Percentiles rank a stretch among this genome's conserved stretches.
phyloP scores from a whole-genome alignment of 176 grass and related monocot species.

The Cenchrus americanus region DNA sequence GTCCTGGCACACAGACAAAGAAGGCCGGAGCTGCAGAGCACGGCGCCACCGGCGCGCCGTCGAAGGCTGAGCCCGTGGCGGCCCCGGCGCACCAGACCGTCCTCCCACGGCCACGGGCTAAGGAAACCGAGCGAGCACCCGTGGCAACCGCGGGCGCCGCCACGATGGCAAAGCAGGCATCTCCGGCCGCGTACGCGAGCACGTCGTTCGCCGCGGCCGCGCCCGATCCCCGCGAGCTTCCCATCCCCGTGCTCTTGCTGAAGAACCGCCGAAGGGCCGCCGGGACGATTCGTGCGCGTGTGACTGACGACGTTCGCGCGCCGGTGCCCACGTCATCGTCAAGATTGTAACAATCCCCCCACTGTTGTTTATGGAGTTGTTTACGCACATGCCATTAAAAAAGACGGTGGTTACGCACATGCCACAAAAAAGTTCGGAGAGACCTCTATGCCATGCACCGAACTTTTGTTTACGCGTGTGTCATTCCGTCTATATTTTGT shows the following conservation, averaged over 20 bases:
- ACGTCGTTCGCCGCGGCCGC: not conserved
- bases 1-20: too few relatives aligned
- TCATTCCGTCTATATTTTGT: too few relatives aligned
- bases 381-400: too few relatives aligned
- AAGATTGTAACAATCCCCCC: not conserved
- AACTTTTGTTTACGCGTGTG: too few relatives aligned
- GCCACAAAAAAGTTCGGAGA: too few relatives aligned
- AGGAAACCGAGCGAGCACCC: not conserved
- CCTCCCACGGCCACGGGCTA: not conserved
- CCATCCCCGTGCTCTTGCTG: constrained; percentile 11
- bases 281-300: not conserved
- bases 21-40: not conserved
- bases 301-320: not conserved
- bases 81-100: not conserved
- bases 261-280: not conserved
- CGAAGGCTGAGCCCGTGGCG: not conserved
- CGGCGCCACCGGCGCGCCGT: too few relatives aligned
- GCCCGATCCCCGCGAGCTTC: constrained; percentile 21
- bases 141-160: not conserved
- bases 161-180: too few relatives aligned
- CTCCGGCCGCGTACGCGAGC: not conserved
- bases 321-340: too few relatives aligned
- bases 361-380: too few relatives aligned
- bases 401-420: too few relatives aligned
- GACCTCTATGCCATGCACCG: too few relatives aligned